phyloP scores from a whole-genome alignment of 768 basidiomycete genomes.

The Cystofilobasidium capitatum region DNA sequence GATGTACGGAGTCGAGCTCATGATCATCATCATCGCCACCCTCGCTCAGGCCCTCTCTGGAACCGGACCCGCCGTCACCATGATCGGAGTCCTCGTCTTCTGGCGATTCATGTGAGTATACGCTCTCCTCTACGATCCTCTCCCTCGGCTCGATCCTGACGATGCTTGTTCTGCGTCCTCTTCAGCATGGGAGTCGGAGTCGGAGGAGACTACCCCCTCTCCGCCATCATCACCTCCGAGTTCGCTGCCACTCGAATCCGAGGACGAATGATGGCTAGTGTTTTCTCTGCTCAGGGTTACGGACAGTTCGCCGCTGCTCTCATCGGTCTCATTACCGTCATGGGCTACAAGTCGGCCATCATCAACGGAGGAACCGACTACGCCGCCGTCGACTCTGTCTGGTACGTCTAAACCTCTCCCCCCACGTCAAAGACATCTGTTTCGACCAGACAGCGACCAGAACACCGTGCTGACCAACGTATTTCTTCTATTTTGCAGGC shows the following conservation, averaged over 20 bases:
- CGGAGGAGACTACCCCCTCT: slow-evolving; percentile 51
- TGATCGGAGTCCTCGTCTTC: slow-evolving; percentile 65
- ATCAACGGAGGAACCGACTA: slow-evolving; percentile 44
- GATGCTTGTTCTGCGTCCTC: not conserved
- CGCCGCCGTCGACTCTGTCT: slow-evolving; percentile 51
- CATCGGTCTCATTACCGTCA: slow-evolving; percentile 54
- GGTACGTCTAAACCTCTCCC: too few relatives aligned
- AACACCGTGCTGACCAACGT: too few relatives aligned
- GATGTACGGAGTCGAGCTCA: slow-evolving; percentile 62
- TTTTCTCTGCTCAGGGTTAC: slow-evolving; percentile 80
- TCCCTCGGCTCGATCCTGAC: not conserved
- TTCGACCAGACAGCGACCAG: too few relatives aligned
- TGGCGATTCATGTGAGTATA: slow-evolving; percentile 51
- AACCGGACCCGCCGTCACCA: slow-evolving; percentile 53
- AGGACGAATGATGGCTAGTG: slow-evolving; percentile 80
- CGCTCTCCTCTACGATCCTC: not conserved
- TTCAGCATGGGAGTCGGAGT: slow-evolving; percentile 48
- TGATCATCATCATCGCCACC: slow-evolving; percentile 70
- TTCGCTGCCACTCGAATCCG: slow-evolving; percentile 68
- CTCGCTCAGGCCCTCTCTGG: slow-evolving; percentile 72
- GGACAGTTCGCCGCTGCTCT: slow-evolving; percentile 68
- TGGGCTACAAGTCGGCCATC: slow-evolving; percentile 58
- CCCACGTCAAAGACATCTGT: too few relatives aligned
- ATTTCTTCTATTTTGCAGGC: too few relatives aligned
- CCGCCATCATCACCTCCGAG: slow-evolving; percentile 75